Evolutionary conservation across 805 yeast genomes (phyloP), one percentile per base, ranked within the genome.

Genomic region (Suhomyces kilbournensis): DNA sequence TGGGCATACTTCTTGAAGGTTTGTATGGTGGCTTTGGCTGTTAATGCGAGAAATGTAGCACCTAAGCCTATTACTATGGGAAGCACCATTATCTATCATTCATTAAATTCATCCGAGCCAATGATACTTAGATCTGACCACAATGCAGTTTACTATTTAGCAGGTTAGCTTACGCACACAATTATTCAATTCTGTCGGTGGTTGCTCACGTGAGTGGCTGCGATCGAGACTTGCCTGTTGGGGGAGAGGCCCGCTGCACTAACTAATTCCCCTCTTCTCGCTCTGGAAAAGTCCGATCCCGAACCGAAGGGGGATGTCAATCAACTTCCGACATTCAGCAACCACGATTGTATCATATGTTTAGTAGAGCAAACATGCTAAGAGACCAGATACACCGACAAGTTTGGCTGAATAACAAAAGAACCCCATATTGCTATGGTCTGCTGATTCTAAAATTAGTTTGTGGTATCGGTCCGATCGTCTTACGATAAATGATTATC

Each of bases 1-100:
- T 53, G 46, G 48, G 53, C 46, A 23, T 56, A 74, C 66, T 68
- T 65, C 65, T 66, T 52, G 47, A 60, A 63, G 1, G 76, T 69
- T 5, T 64, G 44, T 2, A 69, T 17, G 14, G 73, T 63, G 8
- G 71, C 59, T 57, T 61, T 68, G 35, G 66, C 72, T 0, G 82
- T 72, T n/a, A 82, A 49, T 1, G 86, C 86, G 1, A 69, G 72
- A 0, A 76, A 55, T 0, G 87, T 78, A 3, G 77, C 78, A 0
- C 85, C 86, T n/a, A 80, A 47, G 6, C 85, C 86, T 14, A 81
- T 53, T 17, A 82, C 63, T 12, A 82, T 71, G 19, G 86, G 86
- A 28, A 81, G 67, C 22, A 81, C 58, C 61, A 50, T 59, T 42
- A 44, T 44, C 25, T 15, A 4, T 17, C 23, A 19, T 17, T 2